phyloP scores from a whole-genome alignment of 2,329 filamentous ascomycete genomes.

The Emmonsia crescens region DNA sequence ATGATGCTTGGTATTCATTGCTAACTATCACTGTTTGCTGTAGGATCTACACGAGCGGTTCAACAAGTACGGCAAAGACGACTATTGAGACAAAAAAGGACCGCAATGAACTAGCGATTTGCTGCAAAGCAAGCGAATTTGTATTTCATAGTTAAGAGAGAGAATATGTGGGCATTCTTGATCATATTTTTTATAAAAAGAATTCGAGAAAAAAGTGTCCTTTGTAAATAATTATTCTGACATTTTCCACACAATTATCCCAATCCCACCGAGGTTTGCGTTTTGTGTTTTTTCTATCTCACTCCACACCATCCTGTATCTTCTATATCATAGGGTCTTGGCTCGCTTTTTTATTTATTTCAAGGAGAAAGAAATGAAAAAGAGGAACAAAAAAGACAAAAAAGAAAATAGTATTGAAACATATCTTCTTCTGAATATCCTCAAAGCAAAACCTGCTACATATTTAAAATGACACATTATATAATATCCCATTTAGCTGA shows the following conservation, averaged over 20 bases:
- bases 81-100: constrained; percentile 37
- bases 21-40: constrained; percentile 2
- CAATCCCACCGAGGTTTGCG: not conserved
- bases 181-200: not conserved
- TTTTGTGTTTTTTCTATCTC: not conserved
- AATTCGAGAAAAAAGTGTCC: not conserved
- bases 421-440: not conserved
- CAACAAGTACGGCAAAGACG: constrained; percentile 99
- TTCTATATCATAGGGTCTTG: not conserved
- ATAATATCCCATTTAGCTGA: not conserved
- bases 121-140: not conserved
- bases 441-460: not conserved
- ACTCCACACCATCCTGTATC: constrained; percentile 3
- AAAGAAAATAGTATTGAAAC: constrained; percentile 7
- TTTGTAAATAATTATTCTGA: not conserved
- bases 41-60: constrained; percentile 88
- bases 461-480: not conserved
- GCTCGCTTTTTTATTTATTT: not conserved
- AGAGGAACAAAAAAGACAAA: not conserved
- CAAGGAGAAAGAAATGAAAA: constrained; percentile 11
- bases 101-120: constrained; percentile 6
- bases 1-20: not conserved
- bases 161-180: not conserved
- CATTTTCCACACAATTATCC: not conserved
- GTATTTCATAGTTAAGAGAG: not conserved